Evolutionary conservation across 345 rosid species (phyloP), one percentile per base, ranked within the genome.

Genomic region (Rhodamnia argentea): DNA sequence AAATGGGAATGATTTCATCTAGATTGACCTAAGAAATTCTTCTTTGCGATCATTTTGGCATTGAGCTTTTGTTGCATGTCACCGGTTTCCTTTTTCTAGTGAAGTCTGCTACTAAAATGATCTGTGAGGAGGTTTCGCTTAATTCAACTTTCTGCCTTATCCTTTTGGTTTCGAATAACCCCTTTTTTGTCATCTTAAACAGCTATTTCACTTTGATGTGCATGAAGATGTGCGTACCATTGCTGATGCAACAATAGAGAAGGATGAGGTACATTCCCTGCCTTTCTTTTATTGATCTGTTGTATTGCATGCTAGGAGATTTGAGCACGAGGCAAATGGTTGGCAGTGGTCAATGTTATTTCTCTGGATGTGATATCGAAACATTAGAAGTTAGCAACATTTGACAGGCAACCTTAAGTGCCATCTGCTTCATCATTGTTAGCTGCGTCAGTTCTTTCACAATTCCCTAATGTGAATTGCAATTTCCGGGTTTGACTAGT

Each of bases 181-280:
- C 37, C 60, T 11, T 83, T 82, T 37, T 52, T 81, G 74, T 88
- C 23, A 54, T 26, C 70, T 60, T 55, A 23, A 40, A 42, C 84
- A 98, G 99, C 98, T 98, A 83, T 98, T 98, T 92, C 99, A 98
- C 90, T 98, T 98, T 84, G 99, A 96, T 83, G 99, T 98, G 87
- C 99, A 98, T 15, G 99, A 98, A 90, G 99, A 98, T 91, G 99
- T 96, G 83, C 90, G 98, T 81, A 96, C 98, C 57, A 96, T 92
- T 58, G 99, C 99, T 16, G 98, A 98, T 93, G 99, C 99, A 86
- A 98, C 97, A 15, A 93, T 95, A 60, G 99, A 98, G 90, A 98
- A 98, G 90, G 99, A 96, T 64, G 99, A 98, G 97, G 99, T 94
- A 90, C 16, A 27, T 40, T 84, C 85, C 37, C 40, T 56, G 2